Percentiles rank a stretch among this genome's conserved stretches.
phyloP scores from a whole-genome alignment of 148 eudicot genomes.

The Cornus kousa region DNA sequence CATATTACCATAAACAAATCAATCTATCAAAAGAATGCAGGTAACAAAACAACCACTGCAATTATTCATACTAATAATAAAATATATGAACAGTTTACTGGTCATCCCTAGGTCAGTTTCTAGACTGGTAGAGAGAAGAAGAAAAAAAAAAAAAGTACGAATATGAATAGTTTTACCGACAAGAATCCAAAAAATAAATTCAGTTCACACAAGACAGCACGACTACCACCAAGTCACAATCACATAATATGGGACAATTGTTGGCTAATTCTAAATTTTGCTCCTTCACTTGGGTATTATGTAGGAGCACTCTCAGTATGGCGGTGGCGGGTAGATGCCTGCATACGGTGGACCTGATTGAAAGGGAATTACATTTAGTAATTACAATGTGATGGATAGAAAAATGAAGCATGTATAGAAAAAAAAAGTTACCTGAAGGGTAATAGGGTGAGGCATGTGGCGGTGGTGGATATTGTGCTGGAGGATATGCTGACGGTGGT shows the following conservation, averaged over 20 bases:
- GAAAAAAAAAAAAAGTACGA: neutral
- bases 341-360: conserved; percentile 39
- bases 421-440: conserved; percentile 34
- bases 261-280: neutral
- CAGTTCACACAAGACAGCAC: neutral
- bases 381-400: neutral
- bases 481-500: conserved; percentile 41
- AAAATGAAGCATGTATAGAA: neutral
- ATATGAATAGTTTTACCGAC: conserved; percentile 7
- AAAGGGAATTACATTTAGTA: conserved; percentile 1
- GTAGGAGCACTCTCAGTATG: conserved; percentile 31
- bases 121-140: no score
- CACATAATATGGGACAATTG: neutral
- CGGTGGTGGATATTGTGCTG: conserved; percentile 31
- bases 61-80: neutral
- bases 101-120: no score
- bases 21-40: neutral
- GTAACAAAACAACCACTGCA: no score
- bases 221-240: neutral
- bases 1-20: neutral
- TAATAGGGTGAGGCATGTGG: conserved; percentile 33
- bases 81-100: no score
- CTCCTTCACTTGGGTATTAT: neutral
- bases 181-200: neutral
- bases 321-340: conserved; percentile 50